Conservation (phyloP, 768 basidiomycete species). For the Suillus alpinus region DNA sequence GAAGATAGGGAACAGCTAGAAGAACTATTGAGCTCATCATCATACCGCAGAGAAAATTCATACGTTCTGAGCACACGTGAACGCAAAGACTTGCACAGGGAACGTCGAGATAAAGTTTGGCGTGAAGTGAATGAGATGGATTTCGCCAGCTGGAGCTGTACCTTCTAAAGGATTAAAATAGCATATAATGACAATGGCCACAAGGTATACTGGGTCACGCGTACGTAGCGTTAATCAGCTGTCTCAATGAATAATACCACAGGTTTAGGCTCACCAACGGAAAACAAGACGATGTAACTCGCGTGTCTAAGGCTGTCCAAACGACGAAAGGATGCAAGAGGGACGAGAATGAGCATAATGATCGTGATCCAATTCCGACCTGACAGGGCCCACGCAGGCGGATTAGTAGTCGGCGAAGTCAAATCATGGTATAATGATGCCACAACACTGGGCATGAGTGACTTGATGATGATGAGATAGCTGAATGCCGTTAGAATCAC, state of each 20-base stretch:
- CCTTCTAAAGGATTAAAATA: conserved; percentile 74
- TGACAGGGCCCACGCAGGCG: conserved; percentile 73
- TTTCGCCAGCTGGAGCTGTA: conserved; percentile 60
- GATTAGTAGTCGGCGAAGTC: conserved; percentile 56
- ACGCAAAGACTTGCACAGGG: conserved; percentile 92
- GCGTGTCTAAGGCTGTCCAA: conserved; percentile 87
- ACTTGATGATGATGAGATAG: conserved; percentile 90
- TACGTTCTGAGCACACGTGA: conserved; percentile 92
- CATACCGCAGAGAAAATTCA: conserved; percentile 22
- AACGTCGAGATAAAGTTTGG: conserved; percentile 80
- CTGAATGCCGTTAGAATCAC: conserved; percentile 33
- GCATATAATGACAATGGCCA: conserved; percentile 75
- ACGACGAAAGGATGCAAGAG: conserved; percentile 78
- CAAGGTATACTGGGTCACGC: conserved; percentile 59
- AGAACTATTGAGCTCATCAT: not conserved
- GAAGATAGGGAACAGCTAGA: conserved; percentile 87
- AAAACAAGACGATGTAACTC: conserved; percentile 87
- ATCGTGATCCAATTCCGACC: conserved; percentile 83
- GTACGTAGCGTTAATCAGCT: not conserved
- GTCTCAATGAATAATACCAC: not conserved
- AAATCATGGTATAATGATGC: conserved; percentile 78
- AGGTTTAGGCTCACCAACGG: conserved; percentile 62
- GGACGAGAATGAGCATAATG: conserved; percentile 73
- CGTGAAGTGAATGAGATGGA: conserved; percentile 71
- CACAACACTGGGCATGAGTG: conserved; percentile 89